Base-by-base conservation (phyloP, 2,329 filamentous ascomycete species). In the Pleurostoma richardsiae region DNA sequence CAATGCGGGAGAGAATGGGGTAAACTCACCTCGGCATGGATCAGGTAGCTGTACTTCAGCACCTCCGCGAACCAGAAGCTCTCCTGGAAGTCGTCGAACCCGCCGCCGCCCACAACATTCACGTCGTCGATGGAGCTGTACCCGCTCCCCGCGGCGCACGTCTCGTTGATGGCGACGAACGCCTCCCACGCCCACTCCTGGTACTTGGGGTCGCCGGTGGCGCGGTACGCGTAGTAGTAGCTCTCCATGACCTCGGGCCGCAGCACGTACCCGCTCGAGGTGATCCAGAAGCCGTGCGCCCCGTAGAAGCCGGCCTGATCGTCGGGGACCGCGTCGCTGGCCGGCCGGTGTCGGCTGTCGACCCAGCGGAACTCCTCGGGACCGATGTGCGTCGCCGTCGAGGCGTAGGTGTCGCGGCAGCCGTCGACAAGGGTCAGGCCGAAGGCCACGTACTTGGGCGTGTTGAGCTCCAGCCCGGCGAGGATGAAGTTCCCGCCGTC, bases 51-150 rank as follows among this genome's bases (percentile, higher is more conserved):
- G 63, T 95, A 95, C 74, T 95, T 95, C 64, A 95, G 62, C 52
- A 90, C 86, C 71, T 95, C 90, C 0, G 90, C 89, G 63, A 95
- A 90, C 72, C 87, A 84, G 69, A 94, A 95, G 57, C 86, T 91
- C 68, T 95, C 88, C 73, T 92, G 86, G 62, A 85, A 84, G 62
- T 95, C 80, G 39, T 66, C 64, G 49, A 77, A 81, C 0, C 67
- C 65, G 1, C 86, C 86, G 7, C 87, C 88, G 30, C 71, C 73
- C 4, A 59, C 56, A 3, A 66, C 68, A 54, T 86, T 88, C 41
- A 95, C 87, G 60, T 95, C 65, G 0, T 57, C 62, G 46, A 95
- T 69, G 30, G 77, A 74, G 10, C 79, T 78, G 65, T 82, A 95
- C 6, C 86, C 90, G 27, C 77, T 83, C 5, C 79, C 80, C 0